Percentiles rank a stretch among this genome's conserved stretches.
Evolutionary conservation across 2,329 filamentous ascomycete species (phyloP).

Genomic region (Pestalotiopsis sp.): DNA sequence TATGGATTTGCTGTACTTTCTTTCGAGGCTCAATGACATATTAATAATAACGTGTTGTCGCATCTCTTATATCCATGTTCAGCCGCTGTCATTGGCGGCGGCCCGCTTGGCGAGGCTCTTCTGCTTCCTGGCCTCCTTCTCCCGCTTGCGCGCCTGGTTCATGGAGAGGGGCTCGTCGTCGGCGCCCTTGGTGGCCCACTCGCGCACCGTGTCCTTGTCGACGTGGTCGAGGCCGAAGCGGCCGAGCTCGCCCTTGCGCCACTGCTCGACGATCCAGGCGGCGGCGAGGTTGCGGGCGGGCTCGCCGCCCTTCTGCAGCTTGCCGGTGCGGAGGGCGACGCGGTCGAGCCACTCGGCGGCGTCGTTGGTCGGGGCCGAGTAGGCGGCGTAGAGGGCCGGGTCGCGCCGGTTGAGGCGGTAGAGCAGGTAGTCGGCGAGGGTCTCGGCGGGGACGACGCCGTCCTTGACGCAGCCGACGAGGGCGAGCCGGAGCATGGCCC

Average conservation of each 20-base stretch:
- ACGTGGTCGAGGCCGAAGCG: constrained; percentile 80
- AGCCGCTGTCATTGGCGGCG: constrained; percentile 18
- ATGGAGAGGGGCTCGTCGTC: constrained; percentile 54
- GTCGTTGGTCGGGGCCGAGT: constrained; percentile 79
- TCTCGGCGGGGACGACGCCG: constrained; percentile 75
- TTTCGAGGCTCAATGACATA: no score
- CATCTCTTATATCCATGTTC: neutral
- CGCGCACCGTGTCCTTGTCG: constrained; percentile 56
- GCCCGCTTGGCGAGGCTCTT: constrained; percentile 36
- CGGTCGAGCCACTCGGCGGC: constrained; percentile 70
- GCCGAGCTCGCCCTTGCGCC: constrained; percentile 77
- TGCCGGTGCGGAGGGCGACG: constrained; percentile 75
- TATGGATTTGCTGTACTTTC: no score
- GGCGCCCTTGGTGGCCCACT: constrained; percentile 25
- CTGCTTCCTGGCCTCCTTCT: constrained; percentile 58
- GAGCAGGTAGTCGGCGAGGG: constrained; percentile 87
- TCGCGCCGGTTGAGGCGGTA: constrained; percentile 76
- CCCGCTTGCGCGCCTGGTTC: constrained; percentile 69
- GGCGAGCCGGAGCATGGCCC: constrained; percentile 93
- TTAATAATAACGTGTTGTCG: neutral
- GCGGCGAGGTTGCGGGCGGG: constrained; percentile 75
- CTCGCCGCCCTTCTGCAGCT: constrained; percentile 72
- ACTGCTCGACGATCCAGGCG: constrained; percentile 79
- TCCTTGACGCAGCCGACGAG: constrained; percentile 91
- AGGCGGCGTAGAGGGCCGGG: constrained; percentile 63